Evolutionary conservation across 108 stramenopile genomes (phyloP).

Genomic region (Mediolabrus comicus): DNA sequence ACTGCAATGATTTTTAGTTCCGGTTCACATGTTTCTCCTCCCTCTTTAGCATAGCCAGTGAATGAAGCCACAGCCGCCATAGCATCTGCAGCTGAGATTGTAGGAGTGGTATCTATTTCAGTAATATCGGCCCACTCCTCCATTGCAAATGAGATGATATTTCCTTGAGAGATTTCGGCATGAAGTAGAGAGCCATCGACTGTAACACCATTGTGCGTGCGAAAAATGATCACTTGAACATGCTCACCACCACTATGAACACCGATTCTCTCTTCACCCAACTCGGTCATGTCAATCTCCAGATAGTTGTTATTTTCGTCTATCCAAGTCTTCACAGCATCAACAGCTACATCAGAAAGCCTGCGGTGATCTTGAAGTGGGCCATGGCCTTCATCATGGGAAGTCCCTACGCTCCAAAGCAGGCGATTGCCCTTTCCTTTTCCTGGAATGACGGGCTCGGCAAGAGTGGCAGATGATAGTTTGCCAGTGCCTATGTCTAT

Average conservation of each 20-base stretch:
- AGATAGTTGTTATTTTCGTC: neutral
- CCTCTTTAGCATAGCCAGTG: too few relatives aligned
- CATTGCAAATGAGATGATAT: too few relatives aligned
- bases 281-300: conserved; percentile 3
- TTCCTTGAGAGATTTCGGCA: conserved; percentile 14
- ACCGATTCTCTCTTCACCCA: conserved; percentile 1
- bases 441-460: conserved; percentile 3
- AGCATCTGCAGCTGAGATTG: too few relatives aligned
- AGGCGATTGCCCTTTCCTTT: conserved; percentile 2
- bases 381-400: neutral
- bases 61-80: too few relatives aligned
- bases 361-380: neutral
- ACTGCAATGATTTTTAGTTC: too few relatives aligned
- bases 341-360: neutral
- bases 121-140: too few relatives aligned
- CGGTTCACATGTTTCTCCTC: too few relatives aligned
- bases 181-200: conserved; percentile 3
- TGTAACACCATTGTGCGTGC: conserved; percentile 8
- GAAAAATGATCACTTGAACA: conserved; percentile 12
- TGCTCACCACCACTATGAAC: conserved; percentile 15
- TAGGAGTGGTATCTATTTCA: too few relatives aligned
- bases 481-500: conserved; percentile 16
- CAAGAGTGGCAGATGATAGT: conserved; percentile 3
- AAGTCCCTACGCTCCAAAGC: conserved; percentile 11
- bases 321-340: conserved; percentile 5